These are phyloP conservation scores for Acrodontium crateriforme DNA, from an alignment of 2,329 filamentous ascomycete genomes.

Conservation along the genomic window DNA sequence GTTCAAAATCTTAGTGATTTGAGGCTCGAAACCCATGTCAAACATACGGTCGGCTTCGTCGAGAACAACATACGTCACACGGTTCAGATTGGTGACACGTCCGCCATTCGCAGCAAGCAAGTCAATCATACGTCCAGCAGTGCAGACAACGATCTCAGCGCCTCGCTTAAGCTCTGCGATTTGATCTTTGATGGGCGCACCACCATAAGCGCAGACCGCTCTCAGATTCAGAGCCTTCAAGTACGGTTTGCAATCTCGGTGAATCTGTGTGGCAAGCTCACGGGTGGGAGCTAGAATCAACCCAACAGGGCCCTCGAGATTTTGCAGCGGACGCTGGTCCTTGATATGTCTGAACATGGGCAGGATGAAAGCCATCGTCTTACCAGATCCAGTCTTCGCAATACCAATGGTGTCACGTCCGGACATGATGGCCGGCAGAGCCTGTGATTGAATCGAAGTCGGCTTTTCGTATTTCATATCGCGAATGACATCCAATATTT, in stretches of 20 bases:
- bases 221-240: conserved; percentile 73
- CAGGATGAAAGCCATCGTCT: conserved; percentile 87
- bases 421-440: conserved; percentile 88
- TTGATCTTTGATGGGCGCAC: conserved; percentile 91
- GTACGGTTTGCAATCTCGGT: conserved; percentile 89
- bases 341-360: conserved; percentile 98
- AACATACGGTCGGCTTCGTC: conserved; percentile 99
- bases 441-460: conserved; percentile 89
- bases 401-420: conserved; percentile 91
- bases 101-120: conserved; percentile 84
- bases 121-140: conserved; percentile 90
- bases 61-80: conserved; percentile 86
- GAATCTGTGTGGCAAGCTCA: conserved; percentile 87
- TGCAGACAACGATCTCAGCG: conserved; percentile 89
- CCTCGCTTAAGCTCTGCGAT: conserved; percentile 93
- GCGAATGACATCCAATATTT: conserved; percentile 74
- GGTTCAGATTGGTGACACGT: conserved; percentile 78
- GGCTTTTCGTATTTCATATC: conserved; percentile 74
- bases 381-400: conserved; percentile 94
- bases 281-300: conserved; percentile 89
- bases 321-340: conserved; percentile 70
- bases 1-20: conserved; percentile 90
- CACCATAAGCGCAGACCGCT: conserved; percentile 85
- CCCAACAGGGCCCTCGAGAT: conserved; percentile 74
- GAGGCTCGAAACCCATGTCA: conserved; percentile 97